Evolutionary conservation across 805 yeast genomes (phyloP), one percentile per base, ranked within the genome.

Genomic region (Hanseniaspora vineae): DNA sequence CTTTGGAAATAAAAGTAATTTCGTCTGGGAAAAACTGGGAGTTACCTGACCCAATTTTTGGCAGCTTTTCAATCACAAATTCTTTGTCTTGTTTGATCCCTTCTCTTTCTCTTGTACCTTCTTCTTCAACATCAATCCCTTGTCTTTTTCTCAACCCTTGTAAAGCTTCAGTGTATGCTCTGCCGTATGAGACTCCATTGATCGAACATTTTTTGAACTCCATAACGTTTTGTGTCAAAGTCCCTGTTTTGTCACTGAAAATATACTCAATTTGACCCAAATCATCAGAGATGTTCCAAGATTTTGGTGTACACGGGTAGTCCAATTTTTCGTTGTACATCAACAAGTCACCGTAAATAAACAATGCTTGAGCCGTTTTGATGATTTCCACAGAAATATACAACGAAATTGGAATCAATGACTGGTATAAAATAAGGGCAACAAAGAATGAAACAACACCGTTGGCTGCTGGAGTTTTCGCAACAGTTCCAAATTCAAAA

Each of bases 241-340:
- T 84, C 51, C 94, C 94, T 0, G 94, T 84, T 60, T 84, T 84
- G 65, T 84, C 94, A 65, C 87, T 80, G 62, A 84, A 84, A 44
- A 84, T 77, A 59, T 84, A 84, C 60, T 84, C 95, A 53, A 84
- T 80, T 62, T 84, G 94, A 32, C 94, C 94, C 55, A 84, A 67
- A 64, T 84, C 94, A 68, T 84, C 94, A 2, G 89, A 81, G 42
- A 84, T 84, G 58, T 77, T 81, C 94, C 94, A 84, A 0, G 89
- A 73, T 58, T 84, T 83, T 14, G 94, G 92, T 11, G 83, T 78
- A 61, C 94, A 84, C 2, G 92, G 90, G 56, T 78, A 84, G 61
- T 84, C 90, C 50, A 84, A 64, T 47, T 63, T 70, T 40, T 73
- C 77, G 56, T 82, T 79, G 60, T 84, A 84, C 78, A 84, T 77